Percentiles rank a stretch among this genome's conserved stretches.
Evolutionary conservation across 306 rosid species (phyloP).

Genomic region (Cicer yamashitae): DNA sequence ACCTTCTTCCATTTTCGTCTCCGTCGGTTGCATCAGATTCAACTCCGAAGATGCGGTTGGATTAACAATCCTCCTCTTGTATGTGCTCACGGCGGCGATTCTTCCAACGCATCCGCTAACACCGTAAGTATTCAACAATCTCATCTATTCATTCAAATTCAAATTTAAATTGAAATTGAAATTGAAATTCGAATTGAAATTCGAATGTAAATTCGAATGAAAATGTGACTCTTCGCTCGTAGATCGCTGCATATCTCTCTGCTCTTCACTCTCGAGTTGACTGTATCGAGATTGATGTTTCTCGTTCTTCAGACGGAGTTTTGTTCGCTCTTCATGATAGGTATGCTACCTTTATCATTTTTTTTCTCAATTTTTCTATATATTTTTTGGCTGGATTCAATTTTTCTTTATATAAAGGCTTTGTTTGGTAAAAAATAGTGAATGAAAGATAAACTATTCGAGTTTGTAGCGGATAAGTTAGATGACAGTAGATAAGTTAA

Average conservation of each 20-base stretch:
- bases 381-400: too few relatives aligned
- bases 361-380: too few relatives aligned
- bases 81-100: slow-evolving; percentile 96
- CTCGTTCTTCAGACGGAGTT: slow-evolving; percentile 87
- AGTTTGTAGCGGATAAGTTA: too few relatives aligned
- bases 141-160: not conserved
- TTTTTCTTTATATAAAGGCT: too few relatives aligned
- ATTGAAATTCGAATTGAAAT: not conserved
- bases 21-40: slow-evolving; percentile 66
- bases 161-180: not conserved
- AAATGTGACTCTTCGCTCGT: not conserved
- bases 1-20: slow-evolving; percentile 76
- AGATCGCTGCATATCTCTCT: slow-evolving; percentile 76
- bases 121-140: slow-evolving; percentile 60
- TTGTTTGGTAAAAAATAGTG: too few relatives aligned
- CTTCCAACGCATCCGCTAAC: slow-evolving; percentile 76
- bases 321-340: slow-evolving; percentile 92
- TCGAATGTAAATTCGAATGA: not conserved
- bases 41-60: slow-evolving; percentile 68
- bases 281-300: slow-evolving; percentile 89
- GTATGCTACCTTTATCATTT: slow-evolving; percentile 17
- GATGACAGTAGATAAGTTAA: too few relatives aligned
- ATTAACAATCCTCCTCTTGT: slow-evolving; percentile 74
- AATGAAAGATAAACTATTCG: too few relatives aligned
- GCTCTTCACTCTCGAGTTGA: slow-evolving; percentile 75